Percentiles rank a stretch among this genome's conserved stretches.
These are phyloP conservation scores for Suillus variegatus DNA, from an alignment of 768 basidiomycete species.

Conservation along the genomic window DNA sequence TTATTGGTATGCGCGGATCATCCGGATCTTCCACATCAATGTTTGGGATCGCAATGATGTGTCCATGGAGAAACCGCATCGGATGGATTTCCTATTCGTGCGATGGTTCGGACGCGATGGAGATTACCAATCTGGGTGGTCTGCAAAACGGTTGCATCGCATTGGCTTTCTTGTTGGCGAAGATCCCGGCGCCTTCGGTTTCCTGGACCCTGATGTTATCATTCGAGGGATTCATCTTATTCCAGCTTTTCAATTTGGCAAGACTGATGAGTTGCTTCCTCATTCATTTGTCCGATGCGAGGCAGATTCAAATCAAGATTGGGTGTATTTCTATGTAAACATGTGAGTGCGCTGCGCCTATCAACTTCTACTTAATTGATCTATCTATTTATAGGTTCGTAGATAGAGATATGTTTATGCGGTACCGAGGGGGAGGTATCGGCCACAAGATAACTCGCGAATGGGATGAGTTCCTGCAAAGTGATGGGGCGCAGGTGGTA, in stretches of 20 bases:
- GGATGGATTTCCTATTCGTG: slow-evolving; percentile 46
- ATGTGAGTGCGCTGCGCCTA: slow-evolving; percentile 23
- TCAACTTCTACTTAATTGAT: neutral
- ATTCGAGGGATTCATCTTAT: slow-evolving; percentile 35
- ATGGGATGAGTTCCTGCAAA: slow-evolving; percentile 3
- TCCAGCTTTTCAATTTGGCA: slow-evolving; percentile 36
- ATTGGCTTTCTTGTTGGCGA: slow-evolving; percentile 17
- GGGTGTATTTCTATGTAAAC: slow-evolving; percentile 31
- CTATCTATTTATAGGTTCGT: slow-evolving; percentile 32
- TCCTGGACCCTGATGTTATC: slow-evolving; percentile 40
- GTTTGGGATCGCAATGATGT: neutral
- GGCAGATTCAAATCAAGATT: slow-evolving; percentile 27
- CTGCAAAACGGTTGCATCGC: slow-evolving; percentile 30
- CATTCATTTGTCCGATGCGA: neutral
- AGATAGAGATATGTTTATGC: slow-evolving; percentile 35
- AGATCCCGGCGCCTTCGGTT: slow-evolving; percentile 39
- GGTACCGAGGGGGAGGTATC: slow-evolving; percentile 30
- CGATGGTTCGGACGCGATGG: slow-evolving; percentile 37
- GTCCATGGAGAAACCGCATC: neutral
- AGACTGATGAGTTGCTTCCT: slow-evolving; percentile 12
- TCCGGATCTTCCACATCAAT: slow-evolving; percentile 35
- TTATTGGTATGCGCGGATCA: slow-evolving; percentile 38
- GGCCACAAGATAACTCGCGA: slow-evolving; percentile 22
- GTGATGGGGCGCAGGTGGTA: neutral
- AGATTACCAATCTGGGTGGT: slow-evolving; percentile 26